phyloP scores from a whole-genome alignment of 2,329 filamentous ascomycete genomes.

The Simplicillium sp. region DNA sequence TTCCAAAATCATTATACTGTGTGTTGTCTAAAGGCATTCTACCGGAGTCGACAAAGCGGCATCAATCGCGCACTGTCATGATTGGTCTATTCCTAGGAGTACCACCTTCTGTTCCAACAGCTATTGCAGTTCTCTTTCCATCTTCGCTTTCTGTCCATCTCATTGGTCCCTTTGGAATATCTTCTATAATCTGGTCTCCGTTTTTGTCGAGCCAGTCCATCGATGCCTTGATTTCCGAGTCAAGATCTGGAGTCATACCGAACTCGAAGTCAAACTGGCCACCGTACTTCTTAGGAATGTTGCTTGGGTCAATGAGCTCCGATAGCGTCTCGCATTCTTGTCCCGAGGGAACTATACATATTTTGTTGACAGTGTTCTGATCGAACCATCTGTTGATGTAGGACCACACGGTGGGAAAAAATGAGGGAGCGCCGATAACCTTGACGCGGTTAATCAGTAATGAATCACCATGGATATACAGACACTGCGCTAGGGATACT shows the following conservation, averaged over 20 bases:
- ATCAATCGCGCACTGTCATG: neutral
- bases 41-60: no score
- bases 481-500: neutral
- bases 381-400: conserved; percentile 96
- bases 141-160: neutral
- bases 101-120: neutral
- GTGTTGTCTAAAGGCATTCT: no score
- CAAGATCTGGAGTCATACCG: conserved; percentile 30
- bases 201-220: neutral
- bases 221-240: neutral
- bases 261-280: conserved; percentile 77
- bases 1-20: no score
- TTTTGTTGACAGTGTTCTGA: conserved; percentile 89
- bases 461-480: neutral
- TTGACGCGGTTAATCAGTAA: conserved; percentile 27
- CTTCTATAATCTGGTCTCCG: neutral
- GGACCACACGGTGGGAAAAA: conserved; percentile 89
- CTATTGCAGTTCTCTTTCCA: neutral
- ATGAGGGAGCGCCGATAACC: conserved; percentile 80
- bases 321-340: conserved; percentile 72
- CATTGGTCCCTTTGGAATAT: neutral
- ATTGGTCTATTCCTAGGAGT: neutral
- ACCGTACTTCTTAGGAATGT: conserved; percentile 85
- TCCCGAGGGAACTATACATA: conserved; percentile 70
- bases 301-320: conserved; percentile 69